Base-by-base conservation (phyloP, 257 asterid species). In the Jacaranda mimosifolia region DNA sequence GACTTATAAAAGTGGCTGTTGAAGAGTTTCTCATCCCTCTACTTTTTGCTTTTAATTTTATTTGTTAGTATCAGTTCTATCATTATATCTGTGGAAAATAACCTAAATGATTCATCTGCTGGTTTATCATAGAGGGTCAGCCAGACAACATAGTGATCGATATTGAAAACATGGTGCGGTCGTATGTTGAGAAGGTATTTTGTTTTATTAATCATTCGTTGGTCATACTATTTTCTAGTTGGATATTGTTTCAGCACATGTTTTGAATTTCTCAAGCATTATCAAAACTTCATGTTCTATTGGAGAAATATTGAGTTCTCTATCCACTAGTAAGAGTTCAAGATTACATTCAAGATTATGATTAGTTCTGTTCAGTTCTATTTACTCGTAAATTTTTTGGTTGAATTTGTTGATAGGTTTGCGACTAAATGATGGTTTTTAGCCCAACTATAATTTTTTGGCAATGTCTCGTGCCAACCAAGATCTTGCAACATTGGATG, bases 401-500 rank as follows among this genome's bases (percentile, higher is more conserved):
- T 2, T 26, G 32, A 42, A 14, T 46, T 46, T 72, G 49, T 46
- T 79, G 32, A 26, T 26, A 26, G 68, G 76, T 43, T 60, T 21
- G 38, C 74, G 49, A 17, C 63, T 56, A 70, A 55, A 69, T 69
- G 66, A 48, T 70, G 49, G 17, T 26, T 52, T 84, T 82, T 94
- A 92, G 98, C 98, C 98, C 53, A 92, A 92, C 87, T 88, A 90
- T 82, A 93, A 91, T 40, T 91, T 93, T 77, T 82, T 92, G 82
- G 98, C 96, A n/a, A 85, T 92, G 83, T 92, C 98, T 73, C 97
- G 97, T 82, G 98, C 98, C 83, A 93, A 93, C 79, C 98, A 93
- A 91, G 98, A 93, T 85, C 94, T 93, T 72, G 98, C 98, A 38
- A 93, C 98, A 53, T 93, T 97, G 7, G 98, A 92, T 84, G 98